These are phyloP conservation scores for Trifolium repens DNA, from an alignment of 306 rosid genomes.

Conservation along the genomic window DNA sequence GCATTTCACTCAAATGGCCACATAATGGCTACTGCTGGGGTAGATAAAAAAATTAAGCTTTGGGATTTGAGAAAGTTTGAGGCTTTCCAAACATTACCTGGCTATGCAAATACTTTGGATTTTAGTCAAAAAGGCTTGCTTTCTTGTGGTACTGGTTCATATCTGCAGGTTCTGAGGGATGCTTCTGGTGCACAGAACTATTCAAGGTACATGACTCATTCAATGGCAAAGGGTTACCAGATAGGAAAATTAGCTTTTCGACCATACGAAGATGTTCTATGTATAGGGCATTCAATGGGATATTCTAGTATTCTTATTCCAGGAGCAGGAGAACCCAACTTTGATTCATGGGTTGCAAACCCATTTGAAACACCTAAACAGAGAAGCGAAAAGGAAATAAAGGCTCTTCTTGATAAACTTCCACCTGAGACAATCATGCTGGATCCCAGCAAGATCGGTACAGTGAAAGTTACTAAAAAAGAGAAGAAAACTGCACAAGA, in stretches of 20 bases:
- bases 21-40: conserved; percentile 93
- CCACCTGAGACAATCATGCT: conserved; percentile 83
- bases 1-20: conserved; percentile 89
- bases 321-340: conserved; percentile 95
- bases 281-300: conserved; percentile 92
- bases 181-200: conserved; percentile 61
- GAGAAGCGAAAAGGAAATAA: conserved; percentile 86
- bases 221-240: conserved; percentile 86
- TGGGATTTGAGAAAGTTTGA: conserved; percentile 94
- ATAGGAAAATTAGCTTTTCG: conserved; percentile 65
- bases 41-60: conserved; percentile 76
- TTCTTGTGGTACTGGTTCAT: conserved; percentile 70
- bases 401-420: conserved; percentile 72
- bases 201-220: conserved; percentile 78
- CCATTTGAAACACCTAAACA: conserved; percentile 88
- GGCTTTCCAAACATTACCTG: conserved; percentile 67
- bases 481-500: conserved; percentile 57
- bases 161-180: conserved; percentile 62
- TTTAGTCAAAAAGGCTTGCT: conserved; percentile 94
- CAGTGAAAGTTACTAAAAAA: conserved; percentile 49
- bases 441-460: conserved; percentile 80
- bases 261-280: conserved; percentile 91
- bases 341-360: conserved; percentile 83
- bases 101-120: conserved; percentile 81
- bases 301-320: conserved; percentile 93